phyloP scores from a whole-genome alignment of 176 grass and related monocot species.

The Urochloa ruziziensis region DNA sequence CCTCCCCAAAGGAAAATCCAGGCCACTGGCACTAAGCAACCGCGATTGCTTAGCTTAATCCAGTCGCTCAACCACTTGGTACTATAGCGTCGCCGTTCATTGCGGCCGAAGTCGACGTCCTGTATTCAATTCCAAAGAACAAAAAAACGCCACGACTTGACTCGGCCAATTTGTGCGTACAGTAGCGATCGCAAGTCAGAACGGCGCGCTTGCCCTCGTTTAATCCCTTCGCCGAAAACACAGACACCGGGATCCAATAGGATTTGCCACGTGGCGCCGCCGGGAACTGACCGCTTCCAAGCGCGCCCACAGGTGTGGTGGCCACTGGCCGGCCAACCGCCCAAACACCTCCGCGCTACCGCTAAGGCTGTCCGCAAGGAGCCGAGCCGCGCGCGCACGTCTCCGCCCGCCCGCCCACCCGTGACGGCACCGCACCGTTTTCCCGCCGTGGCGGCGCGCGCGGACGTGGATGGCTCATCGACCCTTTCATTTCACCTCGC shows the following conservation, averaged over 20 bases:
- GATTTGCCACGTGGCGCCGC: neutral
- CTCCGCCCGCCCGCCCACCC: too few relatives aligned
- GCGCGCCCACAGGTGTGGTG: neutral
- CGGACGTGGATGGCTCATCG: neutral
- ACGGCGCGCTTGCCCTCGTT: neutral
- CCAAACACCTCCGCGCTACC: conserved; percentile 31
- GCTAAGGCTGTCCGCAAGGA: neutral
- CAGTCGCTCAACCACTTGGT: neutral
- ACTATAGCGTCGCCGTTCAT: neutral
- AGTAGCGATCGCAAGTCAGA: neutral
- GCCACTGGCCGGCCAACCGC: neutral
- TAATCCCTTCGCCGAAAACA: neutral
- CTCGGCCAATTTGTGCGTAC: conserved; percentile 1
- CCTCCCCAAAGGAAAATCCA: too few relatives aligned
- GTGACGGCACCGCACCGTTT: conserved; percentile 26
- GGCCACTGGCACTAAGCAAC: neutral
- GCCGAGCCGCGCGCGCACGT: neutral
- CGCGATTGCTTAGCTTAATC: conserved; percentile 1
- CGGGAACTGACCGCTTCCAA: conserved; percentile 13
- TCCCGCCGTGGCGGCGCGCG: conserved; percentile 11
- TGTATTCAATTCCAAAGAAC: neutral
- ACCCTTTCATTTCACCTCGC: neutral
- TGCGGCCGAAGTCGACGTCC: neutral
- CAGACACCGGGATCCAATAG: neutral
- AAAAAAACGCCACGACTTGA: neutral